phyloP scores from a whole-genome alignment of 768 basidiomycete species.

The Podaxis mareebaensis region DNA sequence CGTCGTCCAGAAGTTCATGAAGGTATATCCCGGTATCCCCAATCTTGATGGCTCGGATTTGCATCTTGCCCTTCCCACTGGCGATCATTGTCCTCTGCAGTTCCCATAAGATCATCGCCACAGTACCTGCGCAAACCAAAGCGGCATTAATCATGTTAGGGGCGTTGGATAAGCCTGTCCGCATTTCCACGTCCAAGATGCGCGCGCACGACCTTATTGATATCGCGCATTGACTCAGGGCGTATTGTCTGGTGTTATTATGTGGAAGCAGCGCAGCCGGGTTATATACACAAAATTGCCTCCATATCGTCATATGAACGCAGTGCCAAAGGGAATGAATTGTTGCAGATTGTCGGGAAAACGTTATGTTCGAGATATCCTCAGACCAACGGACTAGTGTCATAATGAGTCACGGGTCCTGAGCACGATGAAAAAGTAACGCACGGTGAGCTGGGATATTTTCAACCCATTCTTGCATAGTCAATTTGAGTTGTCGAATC shows the following conservation, averaged over 20 bases:
- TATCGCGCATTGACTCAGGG: slow-evolving; percentile 6
- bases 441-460: slow-evolving; percentile 66
- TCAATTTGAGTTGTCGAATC: slow-evolving; percentile 65
- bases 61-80: slow-evolving; percentile 21
- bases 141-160: slow-evolving; percentile 45
- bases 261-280: neutral
- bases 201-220: slow-evolving; percentile 60
- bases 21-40: slow-evolving; percentile 7
- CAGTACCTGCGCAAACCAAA: slow-evolving; percentile 50
- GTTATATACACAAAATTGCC: slow-evolving; percentile 18
- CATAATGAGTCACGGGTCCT: neutral
- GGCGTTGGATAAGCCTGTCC: slow-evolving; percentile 41
- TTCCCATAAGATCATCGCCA: slow-evolving; percentile 63
- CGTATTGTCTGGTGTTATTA: neutral
- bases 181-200: slow-evolving; percentile 55
- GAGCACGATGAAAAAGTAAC: slow-evolving; percentile 23
- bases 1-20: slow-evolving; percentile 36
- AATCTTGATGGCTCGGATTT: slow-evolving; percentile 5
- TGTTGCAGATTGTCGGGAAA: slow-evolving; percentile 58
- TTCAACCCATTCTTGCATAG: slow-evolving; percentile 73
- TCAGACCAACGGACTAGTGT: slow-evolving; percentile 49
- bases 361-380: slow-evolving; percentile 43
- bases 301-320: slow-evolving; percentile 38
- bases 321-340: slow-evolving; percentile 59
- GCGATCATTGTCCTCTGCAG: slow-evolving; percentile 38